Evolutionary conservation across 2,329 filamentous ascomycete genomes (phyloP).

Genomic region (Penicillium hordei): DNA sequence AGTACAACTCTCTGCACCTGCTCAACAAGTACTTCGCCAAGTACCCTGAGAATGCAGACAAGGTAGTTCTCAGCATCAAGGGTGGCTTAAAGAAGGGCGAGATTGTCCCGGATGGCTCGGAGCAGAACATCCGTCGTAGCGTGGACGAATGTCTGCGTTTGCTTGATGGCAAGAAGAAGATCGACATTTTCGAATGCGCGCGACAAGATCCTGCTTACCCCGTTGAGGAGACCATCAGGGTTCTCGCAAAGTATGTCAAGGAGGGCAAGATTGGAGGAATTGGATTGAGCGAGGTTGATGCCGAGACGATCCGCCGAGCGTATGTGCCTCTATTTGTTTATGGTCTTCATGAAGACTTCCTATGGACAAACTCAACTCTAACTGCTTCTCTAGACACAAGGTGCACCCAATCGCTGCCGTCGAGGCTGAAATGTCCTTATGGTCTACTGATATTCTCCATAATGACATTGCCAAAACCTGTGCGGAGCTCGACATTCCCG

Average conservation of each 20-base stretch:
- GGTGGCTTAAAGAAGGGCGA: conserved; percentile 48
- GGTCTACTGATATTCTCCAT: conserved; percentile 55
- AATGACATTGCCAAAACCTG: conserved; percentile 60
- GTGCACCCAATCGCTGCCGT: conserved; percentile 59
- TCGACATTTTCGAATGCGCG: conserved; percentile 62
- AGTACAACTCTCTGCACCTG: conserved; percentile 60
- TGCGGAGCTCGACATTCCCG: conserved; percentile 56
- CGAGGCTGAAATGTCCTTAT: conserved; percentile 62
- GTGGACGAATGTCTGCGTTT: conserved; percentile 58
- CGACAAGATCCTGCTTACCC: conserved; percentile 55
- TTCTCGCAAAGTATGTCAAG: conserved; percentile 41
- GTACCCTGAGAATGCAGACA: conserved; percentile 63
- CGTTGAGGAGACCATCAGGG: conserved; percentile 48
- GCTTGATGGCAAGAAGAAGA: conserved; percentile 57
- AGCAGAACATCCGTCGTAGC: conserved; percentile 56
- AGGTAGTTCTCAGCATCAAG: conserved; percentile 64
- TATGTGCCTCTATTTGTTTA: conserved; percentile 22
- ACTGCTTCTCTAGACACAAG: conserved; percentile 43
- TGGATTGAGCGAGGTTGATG: conserved; percentile 46
- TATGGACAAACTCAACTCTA: conserved; percentile 20
- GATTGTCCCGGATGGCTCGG: conserved; percentile 52
- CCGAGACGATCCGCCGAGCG: conserved; percentile 47
- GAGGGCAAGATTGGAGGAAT: conserved; percentile 48
- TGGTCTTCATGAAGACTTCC: not conserved
- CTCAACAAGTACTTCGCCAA: conserved; percentile 62